Evolutionary conservation across 768 basidiomycete species (phyloP).

Genomic region (Termitomyces sp.): DNA sequence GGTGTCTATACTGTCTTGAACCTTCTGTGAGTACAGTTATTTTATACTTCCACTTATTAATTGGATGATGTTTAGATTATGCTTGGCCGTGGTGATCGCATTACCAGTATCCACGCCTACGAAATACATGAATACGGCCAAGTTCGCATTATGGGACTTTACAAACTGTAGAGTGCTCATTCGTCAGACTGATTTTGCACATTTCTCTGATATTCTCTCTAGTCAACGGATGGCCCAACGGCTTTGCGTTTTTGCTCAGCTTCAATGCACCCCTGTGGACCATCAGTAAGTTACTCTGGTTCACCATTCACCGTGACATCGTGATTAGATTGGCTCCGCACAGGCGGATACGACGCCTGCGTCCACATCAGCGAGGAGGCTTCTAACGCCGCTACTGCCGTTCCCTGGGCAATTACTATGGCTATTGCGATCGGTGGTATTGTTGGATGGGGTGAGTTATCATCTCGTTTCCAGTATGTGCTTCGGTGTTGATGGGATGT

Average conservation of each 20-base stretch:
- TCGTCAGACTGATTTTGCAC: not conserved
- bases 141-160: constrained; percentile 30
- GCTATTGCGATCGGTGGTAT: constrained; percentile 55
- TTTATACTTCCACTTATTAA: not conserved
- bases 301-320: constrained; percentile 19
- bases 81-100: constrained; percentile 63
- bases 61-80: constrained; percentile 37
- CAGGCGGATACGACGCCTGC: constrained; percentile 46
- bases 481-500: not conserved
- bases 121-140: constrained; percentile 55
- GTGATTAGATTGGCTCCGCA: not conserved
- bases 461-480: not conserved
- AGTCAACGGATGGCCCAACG: constrained; percentile 57
- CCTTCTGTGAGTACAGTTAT: constrained; percentile 44
- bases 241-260: constrained; percentile 50
- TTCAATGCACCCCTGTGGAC: constrained; percentile 44
- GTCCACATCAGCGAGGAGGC: constrained; percentile 75
- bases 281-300: constrained; percentile 14
- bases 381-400: constrained; percentile 65
- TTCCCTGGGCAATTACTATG: constrained; percentile 65
- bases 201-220: not conserved
- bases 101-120: constrained; percentile 62
- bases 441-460: constrained; percentile 56
- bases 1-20: constrained; percentile 68
- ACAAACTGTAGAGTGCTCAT: not conserved